Evolutionary conservation across 2,329 filamentous ascomycete species (phyloP).

Genomic region (Cladosporium sphaerospermum): DNA sequence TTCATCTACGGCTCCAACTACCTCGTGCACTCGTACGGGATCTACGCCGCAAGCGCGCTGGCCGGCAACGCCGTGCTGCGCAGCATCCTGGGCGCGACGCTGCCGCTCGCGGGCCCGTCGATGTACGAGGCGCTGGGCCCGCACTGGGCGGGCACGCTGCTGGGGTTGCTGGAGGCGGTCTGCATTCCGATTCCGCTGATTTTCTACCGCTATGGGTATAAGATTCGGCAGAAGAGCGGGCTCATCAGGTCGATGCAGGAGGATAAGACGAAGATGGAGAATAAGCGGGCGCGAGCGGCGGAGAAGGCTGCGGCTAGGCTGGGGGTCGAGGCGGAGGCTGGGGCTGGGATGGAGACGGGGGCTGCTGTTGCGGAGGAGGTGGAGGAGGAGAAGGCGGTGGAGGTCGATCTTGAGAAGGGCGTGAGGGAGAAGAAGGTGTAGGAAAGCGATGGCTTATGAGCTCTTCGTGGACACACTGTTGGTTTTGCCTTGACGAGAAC

Average conservation of each 20-base stretch:
- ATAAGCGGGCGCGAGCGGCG: constrained; percentile 33
- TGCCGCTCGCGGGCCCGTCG: constrained; percentile 67
- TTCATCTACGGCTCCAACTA: constrained; percentile 84
- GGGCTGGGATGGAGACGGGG: constrained; percentile 37
- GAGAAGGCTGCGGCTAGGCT: constrained; percentile 23
- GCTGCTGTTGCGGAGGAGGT: constrained; percentile 29
- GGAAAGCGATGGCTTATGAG: not conserved
- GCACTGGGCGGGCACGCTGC: constrained; percentile 71
- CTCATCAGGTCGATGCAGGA: constrained; percentile 46
- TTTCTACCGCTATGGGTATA: constrained; percentile 57
- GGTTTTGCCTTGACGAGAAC: not conserved
- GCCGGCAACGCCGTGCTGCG: constrained; percentile 73
- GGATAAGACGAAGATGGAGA: constrained; percentile 43
- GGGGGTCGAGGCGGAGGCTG: constrained; percentile 25
- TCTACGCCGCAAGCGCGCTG: constrained; percentile 74
- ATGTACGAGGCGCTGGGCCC: constrained; percentile 66
- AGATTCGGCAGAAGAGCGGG: constrained; percentile 50
- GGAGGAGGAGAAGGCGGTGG: constrained; percentile 18
- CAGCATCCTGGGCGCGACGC: constrained; percentile 65
- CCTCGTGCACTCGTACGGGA: constrained; percentile 69
- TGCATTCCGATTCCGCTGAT: constrained; percentile 75
- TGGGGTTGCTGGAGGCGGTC: constrained; percentile 65
- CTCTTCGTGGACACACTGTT: not conserved
- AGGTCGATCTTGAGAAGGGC: constrained; percentile 20
- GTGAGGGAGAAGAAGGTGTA: not conserved